Base-by-base conservation (phyloP, 495 filamentous ascomycete genomes). In the Neohortaea acidophila region DNA sequence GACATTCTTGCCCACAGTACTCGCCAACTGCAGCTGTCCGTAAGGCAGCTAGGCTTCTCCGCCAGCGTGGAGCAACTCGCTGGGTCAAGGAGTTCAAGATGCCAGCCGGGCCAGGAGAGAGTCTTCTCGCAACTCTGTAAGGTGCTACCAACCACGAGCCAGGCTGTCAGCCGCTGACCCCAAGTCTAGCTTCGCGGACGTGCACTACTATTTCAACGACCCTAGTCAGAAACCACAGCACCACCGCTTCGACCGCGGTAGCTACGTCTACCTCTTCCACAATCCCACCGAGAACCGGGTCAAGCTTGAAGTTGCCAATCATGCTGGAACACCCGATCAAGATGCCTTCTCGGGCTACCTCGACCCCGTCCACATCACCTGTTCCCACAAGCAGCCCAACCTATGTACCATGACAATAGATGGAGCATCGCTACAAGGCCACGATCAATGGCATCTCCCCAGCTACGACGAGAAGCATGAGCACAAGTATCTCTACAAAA, bases 221-320 rank as follows among this genome's bases (percentile, higher is more conserved):
- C 81, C 84, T 2, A 69, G 70, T 1, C 63, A 68, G 17, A 79
- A 73, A 35, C 81, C 81, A 9, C 67, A 69, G 15, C 78, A 86
- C 52, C 82, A 93, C 57, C 75, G 84, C 19, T 94, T 94, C 58
- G 81, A 86, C 53, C 86, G 86, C 52, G 73, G 73, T 33, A 92
- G 83, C 11, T 92, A 92, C 49, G 63, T 94, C 26, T 94, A 92
- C 55, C 60, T 94, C 19, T 86, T 85, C 56, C 75, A 84, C 48
- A 78, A 83, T 58, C 67, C 75, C 4, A 60, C 66, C 27, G 67
- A 75, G 41, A 69, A 70, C 29, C 73, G 70, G 48, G 75, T 76
- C 21, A 72, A 84, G 31, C 50, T 92, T 33, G 85, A 94, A 59
- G 67, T 93, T 45, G 85, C 85, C 26, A 94, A 94, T 57, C 75